These are phyloP conservation scores for Ocimum tenuiflorum DNA, from an alignment of 257 asterid genomes.

Conservation along the genomic window DNA sequence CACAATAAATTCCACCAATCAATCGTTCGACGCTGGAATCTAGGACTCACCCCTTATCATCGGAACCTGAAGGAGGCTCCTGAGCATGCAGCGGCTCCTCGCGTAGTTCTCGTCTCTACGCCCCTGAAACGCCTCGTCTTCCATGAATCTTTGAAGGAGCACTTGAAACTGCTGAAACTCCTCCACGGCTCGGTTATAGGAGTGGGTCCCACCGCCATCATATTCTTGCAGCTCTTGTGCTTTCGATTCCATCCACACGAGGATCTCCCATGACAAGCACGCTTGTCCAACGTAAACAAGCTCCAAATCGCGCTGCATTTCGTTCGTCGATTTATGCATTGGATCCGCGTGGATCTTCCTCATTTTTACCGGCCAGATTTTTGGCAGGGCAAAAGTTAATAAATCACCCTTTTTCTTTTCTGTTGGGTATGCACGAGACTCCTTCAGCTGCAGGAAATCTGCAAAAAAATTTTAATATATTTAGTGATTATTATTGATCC, in stretches of 20 bases:
- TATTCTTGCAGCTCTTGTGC: conserved; percentile 37
- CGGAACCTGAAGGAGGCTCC: conserved; percentile 70
- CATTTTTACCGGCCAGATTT: conserved; percentile 35
- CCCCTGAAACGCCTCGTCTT: conserved; percentile 67
- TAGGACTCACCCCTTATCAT: conserved; percentile 45
- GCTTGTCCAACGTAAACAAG: conserved; percentile 64
- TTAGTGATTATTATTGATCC: no score
- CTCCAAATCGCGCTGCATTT: conserved; percentile 56
- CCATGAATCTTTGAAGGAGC: conserved; percentile 62
- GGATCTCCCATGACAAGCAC: conserved; percentile 77
- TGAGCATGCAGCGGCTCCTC: conserved; percentile 44
- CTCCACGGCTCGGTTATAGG: conserved; percentile 55
- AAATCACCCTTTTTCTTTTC: conserved; percentile 30
- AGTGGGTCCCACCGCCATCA: conserved; percentile 30
- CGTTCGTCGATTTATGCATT: conserved; percentile 39
- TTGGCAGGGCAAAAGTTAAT: conserved; percentile 29
- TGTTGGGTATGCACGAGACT: conserved; percentile 34
- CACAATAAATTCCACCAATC: no score
- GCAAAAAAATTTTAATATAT: not conserved
- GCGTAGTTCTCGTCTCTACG: conserved; percentile 54
- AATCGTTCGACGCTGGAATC: no score
- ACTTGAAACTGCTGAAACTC: conserved; percentile 83
- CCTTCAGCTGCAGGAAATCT: conserved; percentile 78
- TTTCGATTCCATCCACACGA: conserved; percentile 54
- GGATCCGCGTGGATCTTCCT: conserved; percentile 63